These are phyloP conservation scores for Straminergon stramineum DNA, from an alignment of 225 moss, liverwort and hornwort species.

Conservation along the genomic window DNA sequence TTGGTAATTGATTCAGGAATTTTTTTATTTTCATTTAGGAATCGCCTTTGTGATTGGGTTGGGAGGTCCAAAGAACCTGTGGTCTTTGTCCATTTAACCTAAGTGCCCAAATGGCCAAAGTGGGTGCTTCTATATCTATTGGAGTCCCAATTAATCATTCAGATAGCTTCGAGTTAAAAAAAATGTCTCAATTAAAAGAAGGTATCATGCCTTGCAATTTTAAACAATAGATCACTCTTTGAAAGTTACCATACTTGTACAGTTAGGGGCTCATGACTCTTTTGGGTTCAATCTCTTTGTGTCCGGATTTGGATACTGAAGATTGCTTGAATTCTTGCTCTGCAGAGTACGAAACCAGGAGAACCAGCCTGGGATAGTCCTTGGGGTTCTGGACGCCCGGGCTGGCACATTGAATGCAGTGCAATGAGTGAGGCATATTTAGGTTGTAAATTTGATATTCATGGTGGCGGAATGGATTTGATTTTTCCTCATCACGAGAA, in stretches of 20 bases:
- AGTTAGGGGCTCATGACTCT: not conserved
- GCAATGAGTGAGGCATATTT: slow-evolving; percentile 97
- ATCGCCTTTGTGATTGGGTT: not conserved
- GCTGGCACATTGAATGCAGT: slow-evolving; percentile 99
- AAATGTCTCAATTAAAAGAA: not conserved
- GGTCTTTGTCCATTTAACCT: not conserved
- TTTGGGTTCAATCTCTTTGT: not conserved
- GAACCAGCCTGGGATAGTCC: slow-evolving; percentile 98
- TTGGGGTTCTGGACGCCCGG: slow-evolving; percentile 95
- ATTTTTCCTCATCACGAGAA: slow-evolving; percentile 99
- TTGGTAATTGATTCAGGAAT: not conserved
- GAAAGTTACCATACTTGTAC: not conserved
- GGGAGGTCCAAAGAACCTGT: not conserved
- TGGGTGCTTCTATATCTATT: not conserved
- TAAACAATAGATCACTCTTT: not conserved
- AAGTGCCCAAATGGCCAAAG: not conserved
- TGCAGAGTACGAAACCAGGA: slow-evolving; percentile 93
- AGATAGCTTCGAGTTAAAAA: not conserved
- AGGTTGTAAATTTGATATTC: slow-evolving; percentile 84
- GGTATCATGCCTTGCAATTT: not conserved
- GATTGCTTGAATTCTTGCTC: not conserved
- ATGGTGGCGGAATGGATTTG: slow-evolving; percentile 95
- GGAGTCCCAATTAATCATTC: not conserved
- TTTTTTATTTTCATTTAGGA: not conserved
- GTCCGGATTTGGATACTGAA: not conserved